Base-by-base conservation (phyloP, 495 filamentous ascomycete genomes). In the Oleoguttula mirabilis region DNA sequence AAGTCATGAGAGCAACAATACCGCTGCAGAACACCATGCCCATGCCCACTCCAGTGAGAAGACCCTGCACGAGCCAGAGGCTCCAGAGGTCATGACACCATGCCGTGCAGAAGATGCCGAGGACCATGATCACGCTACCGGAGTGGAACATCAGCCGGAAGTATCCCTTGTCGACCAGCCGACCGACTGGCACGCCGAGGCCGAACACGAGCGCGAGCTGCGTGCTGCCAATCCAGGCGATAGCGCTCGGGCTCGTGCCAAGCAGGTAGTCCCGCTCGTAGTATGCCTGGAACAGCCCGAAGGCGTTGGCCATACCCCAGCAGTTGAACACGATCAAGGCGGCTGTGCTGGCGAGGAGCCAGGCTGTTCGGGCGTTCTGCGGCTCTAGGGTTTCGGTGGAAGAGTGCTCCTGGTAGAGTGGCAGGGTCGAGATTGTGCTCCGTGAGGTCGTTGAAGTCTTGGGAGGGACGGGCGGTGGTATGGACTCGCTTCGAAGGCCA, bases 161-260 rank as follows among this genome's bases (percentile, higher is more conserved):
- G 40, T 61, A 59, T 7, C 59, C 56, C 15, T 45, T 12, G 34
- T 63, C 60, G 32, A 59, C 52, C 3, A 56, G 34, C 15, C 46
- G 36, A 4, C 60, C 60, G 10, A 58, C 41, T 5, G 56, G 52
- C 0, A 55, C 45, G 17, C 55, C 59, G 12, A 60, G 43, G 2
- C 54, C 16, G 36, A 59, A 57, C 21, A 61, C 47, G 10, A 63
- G 50, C 30, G 53, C 59, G 1, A 54, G 45, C 41, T 63, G 60
- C 20, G 57, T 43, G 15, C 51, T 54, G 7, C 60, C 60, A 21
- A 63, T 60, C 58, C 58, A 61, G 14, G 49, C 45, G 17, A 63
- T 61, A 10, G 37, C 34, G n/a, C 55, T 56, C 12, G 58, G 32
- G 27, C 34, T 41, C 10, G 45, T 50, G 17, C 36, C 35, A 1